Evolutionary conservation across 2,329 filamentous ascomycete species (phyloP).

Genomic region (Fusarium paranaense): DNA sequence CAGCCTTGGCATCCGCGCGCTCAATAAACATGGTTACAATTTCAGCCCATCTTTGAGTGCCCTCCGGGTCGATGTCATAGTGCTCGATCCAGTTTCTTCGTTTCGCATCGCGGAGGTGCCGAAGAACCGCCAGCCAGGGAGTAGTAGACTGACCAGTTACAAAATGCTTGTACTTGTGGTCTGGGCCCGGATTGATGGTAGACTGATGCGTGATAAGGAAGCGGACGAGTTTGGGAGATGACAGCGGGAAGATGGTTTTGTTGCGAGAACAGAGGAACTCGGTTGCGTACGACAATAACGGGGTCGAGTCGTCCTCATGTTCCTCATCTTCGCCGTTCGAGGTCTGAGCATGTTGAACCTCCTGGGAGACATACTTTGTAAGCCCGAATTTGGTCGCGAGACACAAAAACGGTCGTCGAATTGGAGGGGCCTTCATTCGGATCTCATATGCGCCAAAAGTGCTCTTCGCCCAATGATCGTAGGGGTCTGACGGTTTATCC

Average conservation of each 20-base stretch:
- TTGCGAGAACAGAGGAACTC: constrained; percentile 51
- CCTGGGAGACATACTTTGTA: constrained; percentile 41
- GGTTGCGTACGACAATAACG: constrained; percentile 48
- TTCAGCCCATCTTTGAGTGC: constrained; percentile 45
- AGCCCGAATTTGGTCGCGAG: constrained; percentile 50
- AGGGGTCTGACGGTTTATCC: constrained; percentile 35
- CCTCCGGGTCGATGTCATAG: constrained; percentile 43
- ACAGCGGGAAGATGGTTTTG: constrained; percentile 50
- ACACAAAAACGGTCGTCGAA: constrained; percentile 47
- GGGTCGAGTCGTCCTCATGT: constrained; percentile 35
- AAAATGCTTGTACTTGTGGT: constrained; percentile 41
- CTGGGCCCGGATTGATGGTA: constrained; percentile 26
- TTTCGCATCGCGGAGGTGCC: constrained; percentile 47
- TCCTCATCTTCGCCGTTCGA: neutral
- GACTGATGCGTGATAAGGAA: constrained; percentile 38
- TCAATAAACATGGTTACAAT: constrained; percentile 45
- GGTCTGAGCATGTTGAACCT: constrained; percentile 16
- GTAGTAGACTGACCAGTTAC: constrained; percentile 36
- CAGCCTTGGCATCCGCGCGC: constrained; percentile 41
- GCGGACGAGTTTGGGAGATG: constrained; percentile 43
- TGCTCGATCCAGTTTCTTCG: constrained; percentile 47
- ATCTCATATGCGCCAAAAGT: constrained; percentile 48
- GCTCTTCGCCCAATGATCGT: constrained; percentile 50
- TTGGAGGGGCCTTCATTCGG: constrained; percentile 45
- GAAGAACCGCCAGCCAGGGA: constrained; percentile 47